Evolutionary conservation across 208 protist species (phyloP).

Genomic region (Crithidia thermophila): DNA sequence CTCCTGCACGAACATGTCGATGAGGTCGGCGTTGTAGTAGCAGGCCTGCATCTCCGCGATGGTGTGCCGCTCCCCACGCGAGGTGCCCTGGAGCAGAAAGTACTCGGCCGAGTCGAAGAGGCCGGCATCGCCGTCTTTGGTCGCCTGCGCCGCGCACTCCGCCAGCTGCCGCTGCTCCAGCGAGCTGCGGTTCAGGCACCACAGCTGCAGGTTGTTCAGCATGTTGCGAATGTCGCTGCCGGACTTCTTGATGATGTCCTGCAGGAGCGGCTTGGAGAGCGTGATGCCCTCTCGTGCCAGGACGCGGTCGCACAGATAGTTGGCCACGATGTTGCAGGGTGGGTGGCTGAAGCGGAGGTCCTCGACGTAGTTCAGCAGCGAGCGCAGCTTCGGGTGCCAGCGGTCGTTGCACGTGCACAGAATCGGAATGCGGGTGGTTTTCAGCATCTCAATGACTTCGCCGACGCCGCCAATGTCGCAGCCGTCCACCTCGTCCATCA

Average conservation of each 20-base stretch:
- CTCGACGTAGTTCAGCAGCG: conserved; percentile 95
- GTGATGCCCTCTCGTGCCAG: conserved; percentile 91
- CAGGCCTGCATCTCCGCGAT: conserved; percentile 79
- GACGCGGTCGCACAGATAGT: conserved; percentile 86
- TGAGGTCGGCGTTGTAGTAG: conserved; percentile 93
- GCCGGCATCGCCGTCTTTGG: conserved; percentile 92
- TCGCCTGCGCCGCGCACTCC: conserved; percentile 65
- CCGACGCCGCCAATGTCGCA: conserved; percentile 98
- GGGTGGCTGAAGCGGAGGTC: conserved; percentile 95
- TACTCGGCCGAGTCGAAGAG: conserved; percentile 92
- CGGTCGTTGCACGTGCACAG: conserved; percentile 99
- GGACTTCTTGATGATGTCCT: conserved; percentile 88
- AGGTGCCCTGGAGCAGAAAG: conserved; percentile 83
- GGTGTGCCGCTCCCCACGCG: conserved; percentile 54
- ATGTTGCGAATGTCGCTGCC: conserved; percentile 97
- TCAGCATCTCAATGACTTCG: conserved; percentile 96
- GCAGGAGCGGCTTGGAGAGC: conserved; percentile 84
- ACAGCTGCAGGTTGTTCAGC: conserved; percentile 97
- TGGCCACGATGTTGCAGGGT: conserved; percentile 84
- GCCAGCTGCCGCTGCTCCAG: conserved; percentile 72
- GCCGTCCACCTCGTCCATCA: conserved; percentile 99
- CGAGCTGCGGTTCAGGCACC: conserved; percentile 57
- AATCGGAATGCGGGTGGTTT: conserved; percentile 94
- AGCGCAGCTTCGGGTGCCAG: conserved; percentile 92
- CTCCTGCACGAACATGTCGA: conserved; percentile 96